Conservation (phyloP, 257 asterid species). For the Ajuga chamaepitys region DNA sequence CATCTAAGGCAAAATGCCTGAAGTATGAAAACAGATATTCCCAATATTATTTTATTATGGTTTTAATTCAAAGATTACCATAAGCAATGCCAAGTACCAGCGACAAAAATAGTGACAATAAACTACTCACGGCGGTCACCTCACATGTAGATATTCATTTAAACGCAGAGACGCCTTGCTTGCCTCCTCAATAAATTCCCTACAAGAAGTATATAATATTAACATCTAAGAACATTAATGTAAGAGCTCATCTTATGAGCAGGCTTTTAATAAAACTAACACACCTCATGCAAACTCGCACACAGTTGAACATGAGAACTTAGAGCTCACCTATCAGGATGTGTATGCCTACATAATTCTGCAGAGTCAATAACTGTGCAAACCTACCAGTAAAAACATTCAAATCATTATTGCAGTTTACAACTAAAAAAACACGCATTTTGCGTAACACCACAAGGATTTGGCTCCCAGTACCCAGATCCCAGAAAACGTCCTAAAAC, state of each 20-base stretch:
- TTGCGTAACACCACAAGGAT: not conserved
- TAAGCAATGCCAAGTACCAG: not conserved
- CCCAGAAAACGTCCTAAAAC: not conserved
- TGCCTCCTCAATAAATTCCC: conserved; percentile 82
- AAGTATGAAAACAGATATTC: not conserved
- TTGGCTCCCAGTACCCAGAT: not conserved
- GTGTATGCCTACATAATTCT: conserved; percentile 90
- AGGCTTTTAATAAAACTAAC: not conserved
- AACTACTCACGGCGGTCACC: conserved; percentile 46
- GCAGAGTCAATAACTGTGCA: conserved; percentile 92
- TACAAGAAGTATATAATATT: conserved; percentile 14
- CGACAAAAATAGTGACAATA: conserved; percentile 9
- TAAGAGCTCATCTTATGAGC: not conserved
- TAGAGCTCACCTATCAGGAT: conserved; percentile 75
- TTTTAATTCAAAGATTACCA: not conserved
- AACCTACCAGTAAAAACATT: conserved; percentile 48
- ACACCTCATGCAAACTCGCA: not conserved
- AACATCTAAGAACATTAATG: not conserved
- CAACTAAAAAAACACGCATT: not conserved
- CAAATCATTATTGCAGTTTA: not conserved
- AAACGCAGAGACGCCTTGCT: conserved; percentile 78
- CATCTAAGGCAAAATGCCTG: not conserved
- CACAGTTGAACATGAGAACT: conserved; percentile 9
- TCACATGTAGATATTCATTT: conserved; percentile 87
- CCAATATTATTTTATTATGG: not conserved